Conservation (phyloP, 2,329 filamentous ascomycete species). For the Beauveria sp. region DNA sequence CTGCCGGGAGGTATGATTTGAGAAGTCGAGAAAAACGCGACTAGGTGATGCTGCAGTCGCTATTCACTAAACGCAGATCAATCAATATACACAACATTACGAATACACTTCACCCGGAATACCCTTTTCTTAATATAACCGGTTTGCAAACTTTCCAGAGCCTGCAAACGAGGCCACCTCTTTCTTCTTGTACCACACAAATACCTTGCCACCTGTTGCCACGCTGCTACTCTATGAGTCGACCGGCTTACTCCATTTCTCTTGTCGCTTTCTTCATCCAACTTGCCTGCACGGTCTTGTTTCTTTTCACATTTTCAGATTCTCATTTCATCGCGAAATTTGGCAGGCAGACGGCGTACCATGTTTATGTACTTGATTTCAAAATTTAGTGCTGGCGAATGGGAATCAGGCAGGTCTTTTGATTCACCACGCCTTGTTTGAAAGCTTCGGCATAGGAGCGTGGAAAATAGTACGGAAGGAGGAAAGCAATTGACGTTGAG, state of each 20-base stretch:
- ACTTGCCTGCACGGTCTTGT: neutral
- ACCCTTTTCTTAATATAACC: conserved; percentile 5
- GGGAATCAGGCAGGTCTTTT: conserved; percentile 26
- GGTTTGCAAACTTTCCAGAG: neutral
- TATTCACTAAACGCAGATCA: neutral
- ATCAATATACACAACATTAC: neutral
- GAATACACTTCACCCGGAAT: neutral
- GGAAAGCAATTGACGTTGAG: neutral
- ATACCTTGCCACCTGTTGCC: neutral
- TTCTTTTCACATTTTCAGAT: conserved; percentile 2
- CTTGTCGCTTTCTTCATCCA: conserved; percentile 1
- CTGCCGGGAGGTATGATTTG: conserved; percentile 41
- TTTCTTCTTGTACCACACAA: neutral
- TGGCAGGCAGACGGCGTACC: conserved; percentile 13
- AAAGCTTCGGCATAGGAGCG: conserved; percentile 11
- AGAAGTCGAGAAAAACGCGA: conserved; percentile 9
- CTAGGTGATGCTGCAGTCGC: neutral
- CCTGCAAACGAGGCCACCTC: neutral
- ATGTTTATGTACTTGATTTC: conserved; percentile 9
- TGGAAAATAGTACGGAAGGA: neutral
- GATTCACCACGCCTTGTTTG: conserved; percentile 18
- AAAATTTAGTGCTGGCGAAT: conserved; percentile 13
- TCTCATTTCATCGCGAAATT: conserved; percentile 8
- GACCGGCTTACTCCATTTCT: neutral
- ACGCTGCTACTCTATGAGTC: neutral